Percentiles rank a stretch among this genome's conserved stretches.
These are phyloP conservation scores for Hemisphaericaspora xylanilytica DNA, from an alignment of 1,139 yeast species.

Conservation along the genomic window DNA sequence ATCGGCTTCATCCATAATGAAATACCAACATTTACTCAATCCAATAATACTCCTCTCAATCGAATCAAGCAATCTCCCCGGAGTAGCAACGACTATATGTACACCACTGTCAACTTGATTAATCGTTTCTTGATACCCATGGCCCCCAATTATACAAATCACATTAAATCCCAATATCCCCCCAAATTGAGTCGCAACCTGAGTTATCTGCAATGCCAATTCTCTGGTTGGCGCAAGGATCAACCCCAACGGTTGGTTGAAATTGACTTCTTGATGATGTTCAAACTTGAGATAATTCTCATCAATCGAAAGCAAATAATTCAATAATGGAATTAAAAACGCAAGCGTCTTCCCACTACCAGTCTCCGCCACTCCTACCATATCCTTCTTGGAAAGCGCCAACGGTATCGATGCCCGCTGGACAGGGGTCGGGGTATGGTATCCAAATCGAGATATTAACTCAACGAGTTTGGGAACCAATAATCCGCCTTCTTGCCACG, in stretches of 20 bases:
- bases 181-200: slow-evolving; percentile 58
- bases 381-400: slow-evolving; percentile 58
- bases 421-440: slow-evolving; percentile 75
- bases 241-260: slow-evolving; percentile 51
- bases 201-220: slow-evolving; percentile 80
- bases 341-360: slow-evolving; percentile 95
- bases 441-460: slow-evolving; percentile 40
- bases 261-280: slow-evolving; percentile 28
- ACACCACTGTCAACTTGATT: slow-evolving; percentile 50
- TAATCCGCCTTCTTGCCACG: slow-evolving; percentile 61
- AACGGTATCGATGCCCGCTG: slow-evolving; percentile 87
- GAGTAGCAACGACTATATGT: slow-evolving; percentile 87
- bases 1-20: slow-evolving; percentile 91
- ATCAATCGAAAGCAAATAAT: slow-evolving; percentile 48
- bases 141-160: slow-evolving; percentile 87
- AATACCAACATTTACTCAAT: slow-evolving; percentile 59
- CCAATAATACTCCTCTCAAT: slow-evolving; percentile 64
- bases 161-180: slow-evolving; percentile 43
- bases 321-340: slow-evolving; percentile 69
- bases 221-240: slow-evolving; percentile 92
- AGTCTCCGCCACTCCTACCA: slow-evolving; percentile 91
- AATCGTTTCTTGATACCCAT: slow-evolving; percentile 73
- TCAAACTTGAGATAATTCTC: slow-evolving; percentile 34
- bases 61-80: slow-evolving; percentile 84
- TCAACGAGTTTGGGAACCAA: slow-evolving; percentile 46